Percentiles rank a stretch among this genome's conserved stretches.
phyloP scores from a whole-genome alignment of 345 rosid genomes.

The Firmiana major region DNA sequence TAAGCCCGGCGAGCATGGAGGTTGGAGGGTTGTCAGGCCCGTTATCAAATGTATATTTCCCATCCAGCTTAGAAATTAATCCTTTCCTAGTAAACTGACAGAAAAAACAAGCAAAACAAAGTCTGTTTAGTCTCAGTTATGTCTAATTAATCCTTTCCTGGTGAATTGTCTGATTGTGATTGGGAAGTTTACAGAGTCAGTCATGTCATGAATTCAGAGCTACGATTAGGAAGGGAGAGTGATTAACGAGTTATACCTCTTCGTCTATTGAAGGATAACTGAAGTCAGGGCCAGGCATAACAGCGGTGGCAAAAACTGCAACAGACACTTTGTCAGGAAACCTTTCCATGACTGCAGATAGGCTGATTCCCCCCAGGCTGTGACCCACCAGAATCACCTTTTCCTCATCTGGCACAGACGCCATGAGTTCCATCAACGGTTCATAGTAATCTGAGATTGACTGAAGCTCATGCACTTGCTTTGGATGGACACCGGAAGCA shows the following conservation, averaged over 20 bases:
- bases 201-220: neutral
- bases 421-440: neutral
- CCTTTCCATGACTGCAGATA: conserved; percentile 48
- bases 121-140: no score
- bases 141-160: no score
- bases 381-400: neutral
- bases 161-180: no score
- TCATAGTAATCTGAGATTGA: neutral
- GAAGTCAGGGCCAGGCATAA: conserved; percentile 46
- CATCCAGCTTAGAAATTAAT: conserved; percentile 15
- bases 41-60: conserved; percentile 3
- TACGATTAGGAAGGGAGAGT: neutral
- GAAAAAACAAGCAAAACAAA: neutral
- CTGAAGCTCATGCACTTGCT: conserved; percentile 30
- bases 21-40: conserved; percentile 31
- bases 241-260: conserved; percentile 31
- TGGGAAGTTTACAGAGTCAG: no score
- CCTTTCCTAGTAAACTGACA: conserved; percentile 13
- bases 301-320: conserved; percentile 45
- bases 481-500: conserved; percentile 34
- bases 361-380: neutral
- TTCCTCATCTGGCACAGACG: neutral
- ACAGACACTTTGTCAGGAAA: conserved; percentile 46
- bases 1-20: neutral
- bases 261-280: conserved; percentile 11